Conservation (phyloP, 768 basidiomycete species). For the Roridomyces roridus region DNA sequence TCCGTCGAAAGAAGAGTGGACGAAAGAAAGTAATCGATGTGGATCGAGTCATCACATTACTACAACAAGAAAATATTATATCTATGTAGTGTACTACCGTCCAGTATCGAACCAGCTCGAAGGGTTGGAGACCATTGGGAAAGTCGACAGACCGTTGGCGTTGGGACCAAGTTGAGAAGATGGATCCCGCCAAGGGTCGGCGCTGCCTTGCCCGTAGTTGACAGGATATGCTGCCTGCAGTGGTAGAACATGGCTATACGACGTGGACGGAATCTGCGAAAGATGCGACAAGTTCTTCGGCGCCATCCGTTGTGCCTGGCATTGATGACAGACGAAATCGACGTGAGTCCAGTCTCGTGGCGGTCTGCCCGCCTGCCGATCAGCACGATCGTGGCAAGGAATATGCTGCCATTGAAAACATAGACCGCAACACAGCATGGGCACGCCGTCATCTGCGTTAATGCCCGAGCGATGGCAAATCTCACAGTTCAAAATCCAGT, state of each 20-base stretch:
- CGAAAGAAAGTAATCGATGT: slow-evolving; percentile 7
- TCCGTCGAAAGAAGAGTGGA: slow-evolving; percentile 10
- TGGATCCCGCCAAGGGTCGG: too few relatives aligned
- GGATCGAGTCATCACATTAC: slow-evolving; percentile 15
- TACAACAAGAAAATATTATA: not conserved
- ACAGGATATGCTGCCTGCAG: too few relatives aligned
- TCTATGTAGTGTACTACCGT: slow-evolving; percentile 4
- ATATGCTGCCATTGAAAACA: slow-evolving; percentile 94
- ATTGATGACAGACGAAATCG: slow-evolving; percentile 78
- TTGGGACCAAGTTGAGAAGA: too few relatives aligned
- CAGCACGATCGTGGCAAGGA: slow-evolving; percentile 78
- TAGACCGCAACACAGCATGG: slow-evolving; percentile 81
- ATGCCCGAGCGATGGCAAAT: slow-evolving; percentile 76
- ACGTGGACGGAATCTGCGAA: not conserved
- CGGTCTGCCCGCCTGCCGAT: slow-evolving; percentile 65
- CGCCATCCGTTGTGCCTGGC: slow-evolving; percentile 38
- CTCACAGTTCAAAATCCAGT: slow-evolving; percentile 91
- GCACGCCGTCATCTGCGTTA: slow-evolving; percentile 83
- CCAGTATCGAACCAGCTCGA: slow-evolving; percentile 6
- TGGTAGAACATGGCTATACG: not conserved
- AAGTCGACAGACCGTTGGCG: too few relatives aligned
- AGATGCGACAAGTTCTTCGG: slow-evolving; percentile 6
- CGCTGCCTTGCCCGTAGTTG: too few relatives aligned
- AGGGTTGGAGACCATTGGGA: slow-evolving; percentile 8
- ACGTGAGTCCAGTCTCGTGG: slow-evolving; percentile 86